A percentile compares a stretch with the other conserved stretches of the same genome.
These are phyloP conservation scores for Gossypium raimondii DNA, from an alignment of 345 rosid species.

Conservation along the genomic window DNA sequence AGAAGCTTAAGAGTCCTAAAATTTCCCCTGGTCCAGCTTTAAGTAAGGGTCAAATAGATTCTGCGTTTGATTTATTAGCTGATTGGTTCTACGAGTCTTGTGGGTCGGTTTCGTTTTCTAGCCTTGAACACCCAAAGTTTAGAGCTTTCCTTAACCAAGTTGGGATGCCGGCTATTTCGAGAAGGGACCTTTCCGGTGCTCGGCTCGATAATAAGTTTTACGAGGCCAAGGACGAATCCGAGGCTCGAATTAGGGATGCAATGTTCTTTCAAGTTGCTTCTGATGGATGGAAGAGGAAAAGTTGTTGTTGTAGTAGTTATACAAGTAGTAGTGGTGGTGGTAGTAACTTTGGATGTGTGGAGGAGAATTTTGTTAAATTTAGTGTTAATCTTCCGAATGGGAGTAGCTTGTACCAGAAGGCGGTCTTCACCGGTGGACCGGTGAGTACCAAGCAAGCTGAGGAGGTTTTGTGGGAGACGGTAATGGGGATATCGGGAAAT, in stretches of 20 bases:
- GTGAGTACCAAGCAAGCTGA: conserved; percentile 47
- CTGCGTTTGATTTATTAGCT: conserved; percentile 42
- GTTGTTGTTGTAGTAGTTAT: conserved; percentile 20
- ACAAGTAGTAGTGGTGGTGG: not conserved
- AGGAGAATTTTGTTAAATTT: conserved; percentile 41
- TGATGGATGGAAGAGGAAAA: conserved; percentile 47
- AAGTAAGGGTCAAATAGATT: conserved; percentile 43
- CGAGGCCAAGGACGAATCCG: conserved; percentile 41
- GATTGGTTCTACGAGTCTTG: conserved; percentile 55
- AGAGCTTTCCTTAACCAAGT: conserved; percentile 48
- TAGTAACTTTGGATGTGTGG: conserved; percentile 19
- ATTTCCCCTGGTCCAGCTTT: conserved; percentile 43
- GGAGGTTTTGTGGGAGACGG: conserved; percentile 45
- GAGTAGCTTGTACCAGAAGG: conserved; percentile 38
- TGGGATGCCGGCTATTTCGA: conserved; percentile 45
- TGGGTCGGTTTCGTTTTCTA: conserved; percentile 48
- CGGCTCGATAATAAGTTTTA: conserved; percentile 40
- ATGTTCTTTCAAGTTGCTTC: conserved; percentile 50
- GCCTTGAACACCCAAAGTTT: conserved; percentile 53
- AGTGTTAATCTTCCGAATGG: conserved; percentile 50
- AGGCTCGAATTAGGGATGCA: conserved; percentile 47
- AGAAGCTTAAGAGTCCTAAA: conserved; percentile 55
- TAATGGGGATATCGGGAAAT: conserved; percentile 34
- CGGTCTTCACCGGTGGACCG: conserved; percentile 30
- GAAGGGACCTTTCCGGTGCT: conserved; percentile 35